phyloP scores from a whole-genome alignment of 176 grass and related monocot genomes.

The Cenchrus purpureus region DNA sequence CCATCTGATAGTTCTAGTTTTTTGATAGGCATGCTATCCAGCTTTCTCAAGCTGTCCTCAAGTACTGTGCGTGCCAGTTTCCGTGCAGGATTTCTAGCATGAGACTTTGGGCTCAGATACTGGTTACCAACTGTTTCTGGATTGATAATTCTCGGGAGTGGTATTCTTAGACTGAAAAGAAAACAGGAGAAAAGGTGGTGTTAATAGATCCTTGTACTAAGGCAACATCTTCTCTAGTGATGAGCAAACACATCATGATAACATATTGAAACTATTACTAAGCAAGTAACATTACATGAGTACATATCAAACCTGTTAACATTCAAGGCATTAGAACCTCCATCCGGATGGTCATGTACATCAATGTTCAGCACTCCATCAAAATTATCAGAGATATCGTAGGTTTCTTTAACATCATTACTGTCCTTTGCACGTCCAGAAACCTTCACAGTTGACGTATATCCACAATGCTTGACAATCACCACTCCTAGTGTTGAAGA shows the following conservation, averaged over 20 bases:
- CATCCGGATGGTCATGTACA: constrained; percentile 75
- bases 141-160: constrained; percentile 50
- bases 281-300: constrained; percentile 21
- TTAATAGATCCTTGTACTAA: constrained; percentile 31
- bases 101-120: constrained; percentile 41
- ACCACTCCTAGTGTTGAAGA: constrained; percentile 72
- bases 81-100: constrained; percentile 47
- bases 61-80: constrained; percentile 69
- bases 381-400: constrained; percentile 53
- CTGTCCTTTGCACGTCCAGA: constrained; percentile 42
- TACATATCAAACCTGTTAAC: constrained; percentile 79
- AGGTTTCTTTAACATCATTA: constrained; percentile 45
- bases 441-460: constrained; percentile 83
- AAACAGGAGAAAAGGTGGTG: not conserved
- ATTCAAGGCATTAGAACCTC: constrained; percentile 93
- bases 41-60: constrained; percentile 67
- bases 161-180: constrained; percentile 79
- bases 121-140: constrained; percentile 48
- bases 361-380: constrained; percentile 65
- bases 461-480: constrained; percentile 97
- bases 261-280: constrained; percentile 1
- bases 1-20: constrained; percentile 79
- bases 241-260: constrained; percentile 6
- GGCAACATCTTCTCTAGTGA: constrained; percentile 12
- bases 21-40: constrained; percentile 49